Evolutionary conservation across 768 basidiomycete species (phyloP).

Genomic region (Boletus tylopilopsis): DNA sequence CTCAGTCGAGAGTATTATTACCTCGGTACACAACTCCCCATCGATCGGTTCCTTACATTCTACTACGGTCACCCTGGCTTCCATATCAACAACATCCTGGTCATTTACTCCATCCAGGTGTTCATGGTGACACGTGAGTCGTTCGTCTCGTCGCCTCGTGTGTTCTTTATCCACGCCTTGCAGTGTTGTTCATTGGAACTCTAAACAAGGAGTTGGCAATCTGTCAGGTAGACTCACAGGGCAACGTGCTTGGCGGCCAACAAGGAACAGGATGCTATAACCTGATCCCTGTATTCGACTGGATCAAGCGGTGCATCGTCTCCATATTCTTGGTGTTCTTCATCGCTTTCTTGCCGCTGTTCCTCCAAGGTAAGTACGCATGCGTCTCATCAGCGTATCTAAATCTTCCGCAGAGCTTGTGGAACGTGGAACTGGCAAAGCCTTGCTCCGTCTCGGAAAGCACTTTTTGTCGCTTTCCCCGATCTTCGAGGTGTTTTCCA

Average conservation of each 20-base stretch:
- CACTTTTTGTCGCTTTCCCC: conserved; percentile 97
- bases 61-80: conserved; percentile 99
- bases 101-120: conserved; percentile 96
- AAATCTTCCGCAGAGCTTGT: conserved; percentile 65
- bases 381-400: conserved; percentile 1
- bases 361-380: conserved; percentile 78
- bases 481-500: conserved; percentile 98
- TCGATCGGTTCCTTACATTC: conserved; percentile 98
- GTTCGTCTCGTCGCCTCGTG: neutral
- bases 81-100: conserved; percentile 99
- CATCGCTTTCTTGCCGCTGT: conserved; percentile 94
- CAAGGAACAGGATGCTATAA: conserved; percentile 83
- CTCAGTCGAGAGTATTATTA: conserved; percentile 99
- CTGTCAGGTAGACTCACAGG: conserved; percentile 79
- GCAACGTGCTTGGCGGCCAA: conserved; percentile 79
- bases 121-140: conserved; percentile 92
- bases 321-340: conserved; percentile 99
- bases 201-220: conserved; percentile 91
- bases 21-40: conserved; percentile 93
- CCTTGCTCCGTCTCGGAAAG: conserved; percentile 88
- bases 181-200: conserved; percentile 92
- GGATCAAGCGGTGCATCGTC: conserved; percentile 95
- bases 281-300: conserved; percentile 93
- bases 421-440: conserved; percentile 94
- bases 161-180: conserved; percentile 8